Evolutionary conservation across 2,329 filamentous ascomycete species (phyloP).

Genomic region (Claviceps africana): DNA sequence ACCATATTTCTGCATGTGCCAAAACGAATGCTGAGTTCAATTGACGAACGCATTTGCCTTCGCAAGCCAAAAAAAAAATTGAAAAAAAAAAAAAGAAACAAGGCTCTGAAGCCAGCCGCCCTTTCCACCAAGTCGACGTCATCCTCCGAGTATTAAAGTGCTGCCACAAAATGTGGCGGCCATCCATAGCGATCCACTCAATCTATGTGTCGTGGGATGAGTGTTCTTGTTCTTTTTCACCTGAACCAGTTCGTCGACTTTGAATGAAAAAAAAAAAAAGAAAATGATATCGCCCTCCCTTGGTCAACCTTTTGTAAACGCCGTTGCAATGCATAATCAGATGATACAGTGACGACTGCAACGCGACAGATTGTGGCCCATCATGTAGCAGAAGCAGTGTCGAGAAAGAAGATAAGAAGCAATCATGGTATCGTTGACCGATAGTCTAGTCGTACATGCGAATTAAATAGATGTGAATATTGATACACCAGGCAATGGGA

Average conservation of each 20-base stretch:
- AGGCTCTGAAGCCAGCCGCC: too few species aligned
- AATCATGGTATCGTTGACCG: constrained; percentile 35
- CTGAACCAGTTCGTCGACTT: constrained; percentile 16
- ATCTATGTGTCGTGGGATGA: constrained; percentile 28
- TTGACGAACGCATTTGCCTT: not conserved
- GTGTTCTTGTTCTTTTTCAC: constrained; percentile 24
- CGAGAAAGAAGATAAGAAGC: constrained; percentile 18
- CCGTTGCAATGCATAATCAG: constrained; percentile 42
- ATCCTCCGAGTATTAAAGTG: constrained; percentile 18
- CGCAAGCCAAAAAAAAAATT: not conserved
- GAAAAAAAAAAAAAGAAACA: not conserved
- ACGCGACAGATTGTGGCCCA: constrained; percentile 12
- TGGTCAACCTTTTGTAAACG: constrained; percentile 30
- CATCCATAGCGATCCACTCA: constrained; percentile 16
- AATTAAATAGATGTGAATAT: constrained; percentile 11
- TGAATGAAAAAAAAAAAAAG: not conserved
- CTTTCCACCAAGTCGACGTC: constrained; percentile 11
- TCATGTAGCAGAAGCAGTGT: constrained; percentile 6
- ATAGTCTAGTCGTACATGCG: constrained; percentile 27
- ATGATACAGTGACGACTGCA: constrained; percentile 23
- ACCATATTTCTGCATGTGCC: not conserved
- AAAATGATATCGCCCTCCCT: constrained; percentile 14
- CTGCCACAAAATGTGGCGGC: constrained; percentile 5
- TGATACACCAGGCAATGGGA: constrained; percentile 8
- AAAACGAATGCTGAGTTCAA: not conserved